Evolutionary conservation across 306 rosid species (phyloP).

Genomic region (Vigna hirtella): DNA sequence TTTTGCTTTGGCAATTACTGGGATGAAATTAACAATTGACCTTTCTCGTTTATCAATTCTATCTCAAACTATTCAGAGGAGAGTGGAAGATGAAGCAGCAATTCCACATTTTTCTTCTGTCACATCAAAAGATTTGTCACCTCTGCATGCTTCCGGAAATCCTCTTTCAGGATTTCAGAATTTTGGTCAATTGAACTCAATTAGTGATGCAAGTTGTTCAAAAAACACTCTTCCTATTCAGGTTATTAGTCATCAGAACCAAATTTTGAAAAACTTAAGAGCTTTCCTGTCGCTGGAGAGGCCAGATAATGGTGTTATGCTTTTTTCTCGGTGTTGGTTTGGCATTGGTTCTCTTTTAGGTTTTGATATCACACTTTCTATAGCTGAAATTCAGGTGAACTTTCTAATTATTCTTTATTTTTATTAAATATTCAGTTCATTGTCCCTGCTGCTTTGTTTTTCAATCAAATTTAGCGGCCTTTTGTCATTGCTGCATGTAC

Average conservation of each 20-base stretch:
- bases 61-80: constrained; percentile 61
- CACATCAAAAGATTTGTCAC: constrained; percentile 44
- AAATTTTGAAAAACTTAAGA: constrained; percentile 62
- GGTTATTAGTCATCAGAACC: constrained; percentile 52
- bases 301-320: constrained; percentile 50
- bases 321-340: constrained; percentile 54
- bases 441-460: constrained; percentile 8
- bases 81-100: constrained; percentile 47
- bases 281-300: constrained; percentile 67
- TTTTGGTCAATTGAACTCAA: constrained; percentile 47
- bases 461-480: constrained; percentile 4
- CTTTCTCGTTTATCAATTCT: constrained; percentile 69
- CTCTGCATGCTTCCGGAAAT: constrained; percentile 56
- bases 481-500: neutral
- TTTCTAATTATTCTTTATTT: constrained; percentile 30
- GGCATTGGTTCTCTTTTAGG: constrained; percentile 73
- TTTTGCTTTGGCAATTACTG: constrained; percentile 54
- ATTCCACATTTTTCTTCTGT: constrained; percentile 73
- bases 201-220: constrained; percentile 64
- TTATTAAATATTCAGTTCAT: constrained; percentile 36
- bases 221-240: constrained; percentile 50
- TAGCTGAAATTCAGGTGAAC: constrained; percentile 75
- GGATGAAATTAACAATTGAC: constrained; percentile 56
- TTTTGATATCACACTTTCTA: constrained; percentile 73
- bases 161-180: constrained; percentile 50